Evolutionary conservation across 306 rosid species (phyloP), one percentile per base, ranked within the genome.

Genomic region (Hylodesmum podocarpum): DNA sequence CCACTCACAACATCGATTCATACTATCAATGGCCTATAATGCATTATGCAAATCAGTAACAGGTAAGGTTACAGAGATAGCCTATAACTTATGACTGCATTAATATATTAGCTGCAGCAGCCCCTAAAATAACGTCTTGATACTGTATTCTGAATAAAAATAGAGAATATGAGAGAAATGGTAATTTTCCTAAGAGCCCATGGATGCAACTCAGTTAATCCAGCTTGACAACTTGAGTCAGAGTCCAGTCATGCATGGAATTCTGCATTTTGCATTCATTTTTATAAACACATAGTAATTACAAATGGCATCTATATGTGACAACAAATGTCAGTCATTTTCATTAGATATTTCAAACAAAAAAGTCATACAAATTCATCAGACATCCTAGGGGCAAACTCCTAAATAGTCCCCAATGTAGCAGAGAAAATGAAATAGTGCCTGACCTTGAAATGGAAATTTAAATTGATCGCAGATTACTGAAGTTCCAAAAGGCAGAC

Each of bases 401-500:
- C 54, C 66, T 33, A 80, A 39, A 16, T 39, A 65, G 70, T 79
- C 59, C 33, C 47, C 54, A 10, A 80, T 65, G 63, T 37, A 66
- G 64, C 64, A 70, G 46, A 54, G 51, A 53, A 72, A 57, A 73
- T 40, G 55, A 69, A 69, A 78, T 15, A 44, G 68, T 46, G 25
- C 49, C 70, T 55, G n/a, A 82, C 86, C 82, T 78, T 75, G 70
- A 72, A 50, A 59, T 58, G 77, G 28, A 57, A 70, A 29, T 58
- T 76, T 37, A 29, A 25, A 18, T 34, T 34, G 65, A 75, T 62
- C 62, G 37, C 54, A 70, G 66, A 77, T 87, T 84, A 83, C 66
- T 77, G 81, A 77, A 92, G 96, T 84, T 95, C 98, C 82, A 92
- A 82, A 36, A 89, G 84, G 87, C 96, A 92, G 28, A 95, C 93